phyloP scores from a whole-genome alignment of 192 early-diverging fungal genomes.

The Gryganskiella cystojenkinii region DNA sequence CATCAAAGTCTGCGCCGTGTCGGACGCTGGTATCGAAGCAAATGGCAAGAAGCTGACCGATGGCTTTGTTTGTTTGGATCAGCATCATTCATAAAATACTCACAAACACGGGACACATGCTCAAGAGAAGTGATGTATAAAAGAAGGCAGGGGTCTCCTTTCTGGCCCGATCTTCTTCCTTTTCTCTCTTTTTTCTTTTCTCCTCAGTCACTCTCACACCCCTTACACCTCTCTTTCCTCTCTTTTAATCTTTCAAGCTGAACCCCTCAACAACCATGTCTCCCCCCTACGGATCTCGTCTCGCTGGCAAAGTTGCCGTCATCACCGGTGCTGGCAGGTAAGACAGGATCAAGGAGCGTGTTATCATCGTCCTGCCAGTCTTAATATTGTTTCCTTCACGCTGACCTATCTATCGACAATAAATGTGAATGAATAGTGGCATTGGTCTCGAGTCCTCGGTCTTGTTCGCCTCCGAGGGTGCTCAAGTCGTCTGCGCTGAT shows the following conservation, averaged over 20 bases:
- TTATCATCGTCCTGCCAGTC: not conserved
- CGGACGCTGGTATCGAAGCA: no score
- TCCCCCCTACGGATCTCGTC: conserved; percentile 52
- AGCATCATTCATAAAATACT: not conserved
- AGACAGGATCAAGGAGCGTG: conserved; percentile 1
- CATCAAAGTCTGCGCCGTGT: no score
- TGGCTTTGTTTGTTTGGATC: no score
- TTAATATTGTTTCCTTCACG: not conserved
- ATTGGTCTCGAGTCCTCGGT: conserved; percentile 81
- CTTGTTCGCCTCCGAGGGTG: conserved; percentile 84
- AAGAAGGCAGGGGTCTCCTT: not conserved
- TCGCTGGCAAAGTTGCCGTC: conserved; percentile 79
- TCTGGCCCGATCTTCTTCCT: not conserved
- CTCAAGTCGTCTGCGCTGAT: conserved; percentile 81
- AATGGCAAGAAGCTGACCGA: no score
- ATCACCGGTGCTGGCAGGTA: conserved; percentile 86
- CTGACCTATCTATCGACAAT: not conserved
- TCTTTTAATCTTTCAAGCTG: not conserved
- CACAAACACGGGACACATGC: conserved; percentile 65
- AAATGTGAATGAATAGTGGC: conserved; percentile 60
- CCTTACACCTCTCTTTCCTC: not conserved
- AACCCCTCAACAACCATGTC: conserved; percentile 23
- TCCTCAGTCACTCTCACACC: not conserved
- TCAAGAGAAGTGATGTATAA: conserved; percentile 26
- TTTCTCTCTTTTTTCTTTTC: not conserved